A percentile compares a stretch with the other conserved stretches of the same genome.
These are phyloP conservation scores for Xylaria sp. DNA, from an alignment of 2,329 filamentous ascomycete genomes.

Conservation along the genomic window DNA sequence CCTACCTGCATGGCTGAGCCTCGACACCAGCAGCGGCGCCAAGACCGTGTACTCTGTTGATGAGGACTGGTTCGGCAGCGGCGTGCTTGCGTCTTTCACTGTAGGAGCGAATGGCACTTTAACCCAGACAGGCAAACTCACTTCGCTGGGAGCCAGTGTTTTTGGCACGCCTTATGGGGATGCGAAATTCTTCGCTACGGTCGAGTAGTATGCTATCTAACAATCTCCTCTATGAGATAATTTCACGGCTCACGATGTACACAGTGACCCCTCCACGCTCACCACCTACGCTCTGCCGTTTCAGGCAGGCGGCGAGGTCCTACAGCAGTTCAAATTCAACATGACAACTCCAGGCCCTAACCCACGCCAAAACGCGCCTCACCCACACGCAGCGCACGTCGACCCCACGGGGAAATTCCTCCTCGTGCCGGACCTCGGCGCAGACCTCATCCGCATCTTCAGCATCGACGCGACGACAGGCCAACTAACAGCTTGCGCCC, in stretches of 20 bases:
- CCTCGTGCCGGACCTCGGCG: slow-evolving; percentile 64
- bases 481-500: slow-evolving; percentile 57
- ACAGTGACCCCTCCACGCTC: slow-evolving; percentile 56
- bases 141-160: slow-evolving; percentile 53
- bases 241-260: slow-evolving; percentile 29
- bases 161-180: slow-evolving; percentile 56
- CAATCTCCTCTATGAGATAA: slow-evolving; percentile 17
- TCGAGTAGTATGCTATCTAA: slow-evolving; percentile 55
- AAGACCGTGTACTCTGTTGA: slow-evolving; percentile 53
- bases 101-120: slow-evolving; percentile 50
- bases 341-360: slow-evolving; percentile 57
- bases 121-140: slow-evolving; percentile 48
- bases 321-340: slow-evolving; percentile 56
- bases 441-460: slow-evolving; percentile 66
- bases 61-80: slow-evolving; percentile 52
- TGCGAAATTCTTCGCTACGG: slow-evolving; percentile 55
- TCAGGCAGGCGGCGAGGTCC: slow-evolving; percentile 42
- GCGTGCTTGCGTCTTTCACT: slow-evolving; percentile 51
- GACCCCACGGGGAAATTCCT: slow-evolving; percentile 63
- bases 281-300: slow-evolving; percentile 58
- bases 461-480: slow-evolving; percentile 59
- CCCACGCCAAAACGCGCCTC: slow-evolving; percentile 65
- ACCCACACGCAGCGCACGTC: slow-evolving; percentile 63
- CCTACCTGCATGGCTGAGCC: slow-evolving; percentile 54
- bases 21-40: slow-evolving; percentile 47